Conservation (phyloP, 2,329 filamentous ascomycete genomes). For the Trichoderma atroviride region DNA sequence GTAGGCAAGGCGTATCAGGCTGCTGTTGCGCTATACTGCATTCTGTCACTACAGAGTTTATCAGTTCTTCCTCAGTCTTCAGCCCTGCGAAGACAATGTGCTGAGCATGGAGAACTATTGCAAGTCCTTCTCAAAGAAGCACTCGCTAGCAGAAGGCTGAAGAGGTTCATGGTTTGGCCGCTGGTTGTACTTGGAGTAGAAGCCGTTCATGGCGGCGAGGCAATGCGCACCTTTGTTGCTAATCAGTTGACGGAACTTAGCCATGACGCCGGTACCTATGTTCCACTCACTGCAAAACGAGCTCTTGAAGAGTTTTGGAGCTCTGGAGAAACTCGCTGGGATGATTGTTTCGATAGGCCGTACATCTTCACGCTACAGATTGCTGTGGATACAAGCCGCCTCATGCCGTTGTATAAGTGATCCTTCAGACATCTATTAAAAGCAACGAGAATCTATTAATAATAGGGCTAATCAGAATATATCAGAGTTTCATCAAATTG, state of each 20-base stretch:
- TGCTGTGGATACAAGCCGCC: slow-evolving; percentile 11
- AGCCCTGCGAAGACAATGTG: not conserved
- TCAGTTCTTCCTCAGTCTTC: not conserved
- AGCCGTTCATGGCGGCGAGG: not conserved
- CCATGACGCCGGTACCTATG: not conserved
- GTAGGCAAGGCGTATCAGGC: not conserved
- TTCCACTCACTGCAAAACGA: not conserved
- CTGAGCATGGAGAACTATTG: not conserved
- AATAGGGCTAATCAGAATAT: not conserved
- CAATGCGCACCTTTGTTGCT: not conserved
- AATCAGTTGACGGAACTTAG: not conserved
- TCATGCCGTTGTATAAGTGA: slow-evolving; percentile 2
- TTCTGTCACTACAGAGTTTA: slow-evolving; percentile 1
- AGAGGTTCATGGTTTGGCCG: slow-evolving; percentile 14
- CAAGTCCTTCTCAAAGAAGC: not conserved
- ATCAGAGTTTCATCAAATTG: not conserved
- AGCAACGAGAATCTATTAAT: not conserved
- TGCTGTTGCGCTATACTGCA: slow-evolving; percentile 1
- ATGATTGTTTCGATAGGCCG: slow-evolving; percentile 9
- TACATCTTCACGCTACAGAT: slow-evolving; percentile 1
- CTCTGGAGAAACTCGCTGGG: not conserved
- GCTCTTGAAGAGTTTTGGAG: not conserved
- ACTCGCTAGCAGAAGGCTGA: not conserved
- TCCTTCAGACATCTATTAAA: not conserved
- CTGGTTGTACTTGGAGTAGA: slow-evolving; percentile 2